phyloP scores from a whole-genome alignment of 257 asterid species.

The Fraxinus americana region DNA sequence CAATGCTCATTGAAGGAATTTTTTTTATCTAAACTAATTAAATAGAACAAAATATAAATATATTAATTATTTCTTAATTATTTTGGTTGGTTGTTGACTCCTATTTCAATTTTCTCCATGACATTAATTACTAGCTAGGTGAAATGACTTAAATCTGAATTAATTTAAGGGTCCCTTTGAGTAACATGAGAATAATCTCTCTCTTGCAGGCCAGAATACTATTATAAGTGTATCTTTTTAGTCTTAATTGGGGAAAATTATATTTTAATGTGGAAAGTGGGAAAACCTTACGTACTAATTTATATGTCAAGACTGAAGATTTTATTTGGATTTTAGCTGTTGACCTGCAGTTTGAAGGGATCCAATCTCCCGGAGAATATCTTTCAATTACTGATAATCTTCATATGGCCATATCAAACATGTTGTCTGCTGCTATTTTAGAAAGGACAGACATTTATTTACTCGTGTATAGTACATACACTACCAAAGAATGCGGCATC shows the following conservation, averaged over 20 bases:
- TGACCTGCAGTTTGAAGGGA: not conserved
- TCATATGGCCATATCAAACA: too few relatives aligned
- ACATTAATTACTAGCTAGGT: not conserved
- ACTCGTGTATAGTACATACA: not conserved
- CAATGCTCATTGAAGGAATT: not conserved
- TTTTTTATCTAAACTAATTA: too few relatives aligned
- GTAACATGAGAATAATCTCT: not conserved
- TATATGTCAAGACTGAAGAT: not conserved
- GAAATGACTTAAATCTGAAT: not conserved
- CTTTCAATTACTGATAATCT: too few relatives aligned
- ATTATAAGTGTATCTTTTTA: not conserved
- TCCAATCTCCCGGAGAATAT: too few relatives aligned
- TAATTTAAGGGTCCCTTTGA: not conserved
- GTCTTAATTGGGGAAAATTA: not conserved
- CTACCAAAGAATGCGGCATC: too few relatives aligned
- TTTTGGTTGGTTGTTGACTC: too few relatives aligned
- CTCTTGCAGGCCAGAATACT: conserved; percentile 26
- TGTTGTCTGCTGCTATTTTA: too few relatives aligned
- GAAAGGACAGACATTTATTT: not conserved
- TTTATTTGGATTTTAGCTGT: not conserved
- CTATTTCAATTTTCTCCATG: too few relatives aligned
- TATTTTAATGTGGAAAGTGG: not conserved
- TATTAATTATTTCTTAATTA: not conserved
- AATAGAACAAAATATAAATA: too few relatives aligned
- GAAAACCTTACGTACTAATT: not conserved